Base-by-base conservation (phyloP, 2,329 filamentous ascomycete genomes). In the Pseudocercospora fuligena region DNA sequence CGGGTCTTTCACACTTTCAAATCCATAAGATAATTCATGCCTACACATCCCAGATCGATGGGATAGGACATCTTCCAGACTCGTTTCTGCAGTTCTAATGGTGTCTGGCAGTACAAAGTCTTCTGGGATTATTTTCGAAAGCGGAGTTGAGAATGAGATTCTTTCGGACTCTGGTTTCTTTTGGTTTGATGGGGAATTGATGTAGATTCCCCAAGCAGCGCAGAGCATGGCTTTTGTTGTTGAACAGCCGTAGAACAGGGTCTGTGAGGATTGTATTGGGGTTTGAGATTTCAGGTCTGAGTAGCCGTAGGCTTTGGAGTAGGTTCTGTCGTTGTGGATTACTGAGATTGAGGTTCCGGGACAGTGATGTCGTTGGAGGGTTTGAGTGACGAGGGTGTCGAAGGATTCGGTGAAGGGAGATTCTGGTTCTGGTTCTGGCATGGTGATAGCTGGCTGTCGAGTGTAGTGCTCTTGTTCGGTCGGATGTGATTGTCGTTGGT, bases 211-310 rank as follows among this genome's bases (percentile, higher is more conserved):
- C 54, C 54, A 58, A 36, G 29, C 25, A 16, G 54, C 54, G 54
- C 54, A 58, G 16, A 58, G 54, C 33, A 33, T 31, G 11, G 54
- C 54, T 58, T 58, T 58, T 7, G 54, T 58, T 12, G 33, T 58
- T 21, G 25, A 31, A 25, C 54, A 33, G 14, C 8, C 54, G 7
- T 36, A 58, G 29, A 58, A 58, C 16, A 58, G 54, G 11, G 54
- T 58, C 14, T 58, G 54, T 14, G 36, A 40, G 36, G 36, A 16
- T 40, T 40, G 3, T 5, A 40, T 14, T 40, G 36, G 36, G 14
- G 36, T 40, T 16, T n/a, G 14, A 14, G 36, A 16, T 16, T n/a
- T 16, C 3, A 40, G 12, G 14, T 40, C 36, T 3, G 36, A 40
- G 14, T 16, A n/a, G 3, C 54, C 54, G n/a, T 58, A 58, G 54